These are phyloP conservation scores for Irpex sp. DNA, from an alignment of 1,284 basidiomycete species.

Conservation along the genomic window DNA sequence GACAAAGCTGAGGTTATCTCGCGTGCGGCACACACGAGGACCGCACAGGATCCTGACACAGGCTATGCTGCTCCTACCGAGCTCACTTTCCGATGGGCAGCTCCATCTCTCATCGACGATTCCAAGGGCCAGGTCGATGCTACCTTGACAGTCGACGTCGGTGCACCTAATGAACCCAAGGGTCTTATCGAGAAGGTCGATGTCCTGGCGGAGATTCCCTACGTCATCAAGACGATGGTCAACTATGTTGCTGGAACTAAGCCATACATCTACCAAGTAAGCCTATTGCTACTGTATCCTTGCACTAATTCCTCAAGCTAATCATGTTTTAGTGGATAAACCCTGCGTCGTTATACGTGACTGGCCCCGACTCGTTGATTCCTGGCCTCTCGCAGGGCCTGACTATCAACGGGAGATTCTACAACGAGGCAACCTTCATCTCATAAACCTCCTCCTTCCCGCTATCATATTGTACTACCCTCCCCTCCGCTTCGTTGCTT, in stretches of 20 bases:
- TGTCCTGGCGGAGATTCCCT: conserved; percentile 93
- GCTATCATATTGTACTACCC: not conserved
- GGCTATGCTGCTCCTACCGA: conserved; percentile 77
- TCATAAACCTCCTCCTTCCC: conserved; percentile 37
- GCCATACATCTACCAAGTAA: conserved; percentile 89
- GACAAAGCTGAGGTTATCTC: conserved; percentile 54
- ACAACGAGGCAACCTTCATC: conserved; percentile 91
- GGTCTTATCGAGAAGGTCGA: conserved; percentile 97
- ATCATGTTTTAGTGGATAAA: conserved; percentile 69
- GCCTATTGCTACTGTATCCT: conserved; percentile 20
- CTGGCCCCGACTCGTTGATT: conserved; percentile 52
- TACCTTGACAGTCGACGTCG: conserved; percentile 55
- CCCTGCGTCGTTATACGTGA: conserved; percentile 65
- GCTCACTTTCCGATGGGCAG: conserved; percentile 80
- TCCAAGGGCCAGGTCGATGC: conserved; percentile 56
- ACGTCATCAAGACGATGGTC: conserved; percentile 84
- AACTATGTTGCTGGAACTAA: conserved; percentile 91
- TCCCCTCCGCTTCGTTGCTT: not conserved
- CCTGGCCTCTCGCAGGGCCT: conserved; percentile 41
- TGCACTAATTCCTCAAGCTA: conserved; percentile 8
- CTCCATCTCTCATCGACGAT: conserved; percentile 52
- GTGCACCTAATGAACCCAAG: conserved; percentile 47
- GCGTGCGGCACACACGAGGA: conserved; percentile 64
- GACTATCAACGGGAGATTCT: conserved; percentile 71
- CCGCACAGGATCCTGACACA: conserved; percentile 68